Base-by-base conservation (phyloP, 2,329 filamentous ascomycete species). In the Aureobasidium pullulans region DNA sequence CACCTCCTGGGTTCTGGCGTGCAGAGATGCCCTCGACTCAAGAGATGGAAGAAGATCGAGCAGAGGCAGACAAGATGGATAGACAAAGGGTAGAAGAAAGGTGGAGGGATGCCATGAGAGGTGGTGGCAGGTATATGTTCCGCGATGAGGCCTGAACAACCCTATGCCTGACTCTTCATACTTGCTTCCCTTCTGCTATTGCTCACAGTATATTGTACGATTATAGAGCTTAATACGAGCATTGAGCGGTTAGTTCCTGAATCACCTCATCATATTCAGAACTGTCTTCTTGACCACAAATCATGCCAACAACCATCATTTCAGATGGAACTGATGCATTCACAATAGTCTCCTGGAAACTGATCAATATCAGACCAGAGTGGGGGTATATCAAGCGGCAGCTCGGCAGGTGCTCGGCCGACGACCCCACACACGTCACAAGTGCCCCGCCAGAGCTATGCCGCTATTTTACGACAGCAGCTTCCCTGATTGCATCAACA, bases 21-120 rank as follows among this genome's bases (percentile, higher is more conserved):
- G 82, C 87, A 1, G 93, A 96, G 65, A 96, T 99, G 70, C 92
- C 93, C 1, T 84, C 77, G 29, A 96, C 94, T 1, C 94, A 97
- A 70, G 89, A 96, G 72, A 74, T 86, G 31, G 77, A 83, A 65
- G 76, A 79, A 56, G 84, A 93, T 66, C 82, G 82, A 60, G 79
- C 81, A 61, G 84, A 85, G 68, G 88, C 87, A 0, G 79, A 77
- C n/a, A 79, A 79, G 65, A 75, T 83, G 61, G 86, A 88, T 68
- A 81, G 79, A 64, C 77, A 83, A 52, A 80, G 83, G 59, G 79
- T 96, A 1, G 81, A 85, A 64, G 85, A 89, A 67, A 82, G 91
- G 68, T 88, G 90, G 73, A 79, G 85, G 52, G 91, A 97, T 69
- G 92, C 94, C 1, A 88, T 90, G 83, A 83, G 86, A 34, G 81